Evolutionary conservation across 2,329 filamentous ascomycete genomes (phyloP).

Genomic region (Ceratocystis cubensis): DNA sequence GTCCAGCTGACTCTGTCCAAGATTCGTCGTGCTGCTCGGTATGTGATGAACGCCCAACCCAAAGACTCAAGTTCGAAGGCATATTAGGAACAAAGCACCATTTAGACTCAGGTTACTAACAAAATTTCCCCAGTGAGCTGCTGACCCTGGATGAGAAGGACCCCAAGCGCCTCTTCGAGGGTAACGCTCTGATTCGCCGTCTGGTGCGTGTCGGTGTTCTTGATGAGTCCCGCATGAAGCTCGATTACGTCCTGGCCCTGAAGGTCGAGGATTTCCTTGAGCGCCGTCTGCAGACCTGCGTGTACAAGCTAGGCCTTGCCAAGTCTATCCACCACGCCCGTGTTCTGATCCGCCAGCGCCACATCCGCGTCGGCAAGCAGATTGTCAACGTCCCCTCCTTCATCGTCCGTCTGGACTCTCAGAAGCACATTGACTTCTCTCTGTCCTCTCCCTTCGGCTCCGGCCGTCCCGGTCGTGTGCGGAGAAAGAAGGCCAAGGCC

Average conservation of each 20-base stretch:
- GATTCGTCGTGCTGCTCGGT: constrained; percentile 99
- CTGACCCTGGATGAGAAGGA: constrained; percentile 99
- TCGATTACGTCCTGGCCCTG: constrained; percentile 99
- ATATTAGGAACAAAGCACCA: neutral
- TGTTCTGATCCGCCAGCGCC: constrained; percentile 98
- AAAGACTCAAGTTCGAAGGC: neutral
- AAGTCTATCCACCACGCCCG: constrained; percentile 99
- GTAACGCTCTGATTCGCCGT: constrained; percentile 99
- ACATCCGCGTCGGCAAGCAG: constrained; percentile 99
- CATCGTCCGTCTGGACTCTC: constrained; percentile 98
- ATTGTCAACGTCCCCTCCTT: constrained; percentile 99
- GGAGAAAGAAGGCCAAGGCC: constrained; percentile 99
- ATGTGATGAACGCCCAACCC: constrained; percentile 27
- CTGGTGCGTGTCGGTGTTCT: constrained; percentile 99
- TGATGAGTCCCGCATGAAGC: constrained; percentile 99
- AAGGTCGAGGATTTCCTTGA: constrained; percentile 99
- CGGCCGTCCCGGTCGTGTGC: constrained; percentile 91
- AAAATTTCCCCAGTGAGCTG: constrained; percentile 60
- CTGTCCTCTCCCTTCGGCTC: constrained; percentile 96
- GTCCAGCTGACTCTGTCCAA: constrained; percentile 99
- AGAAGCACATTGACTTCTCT: constrained; percentile 99
- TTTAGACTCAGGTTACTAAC: constrained; percentile 13
- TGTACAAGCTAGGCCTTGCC: constrained; percentile 99
- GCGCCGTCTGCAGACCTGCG: constrained; percentile 98
- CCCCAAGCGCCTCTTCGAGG: constrained; percentile 99